Evolutionary conservation across 1,139 yeast genomes (phyloP), one percentile per base, ranked within the genome.

Genomic region (Pichia sp.): DNA sequence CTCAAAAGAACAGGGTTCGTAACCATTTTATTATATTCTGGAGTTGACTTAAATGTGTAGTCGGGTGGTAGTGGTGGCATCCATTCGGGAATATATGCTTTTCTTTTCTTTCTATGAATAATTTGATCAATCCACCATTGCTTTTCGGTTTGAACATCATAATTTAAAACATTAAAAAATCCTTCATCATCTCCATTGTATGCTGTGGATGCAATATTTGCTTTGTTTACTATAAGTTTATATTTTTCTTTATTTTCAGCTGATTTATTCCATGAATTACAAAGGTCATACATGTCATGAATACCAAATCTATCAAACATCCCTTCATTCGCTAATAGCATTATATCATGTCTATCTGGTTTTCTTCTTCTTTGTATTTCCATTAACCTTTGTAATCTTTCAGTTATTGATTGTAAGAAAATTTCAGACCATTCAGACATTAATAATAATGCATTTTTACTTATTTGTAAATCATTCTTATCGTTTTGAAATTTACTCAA

Each of bases 41-140:
- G 85, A 0, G 96, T 87, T 50, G 81, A 77, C 67, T 81, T 83
- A 65, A 85, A 91, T 0, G 98, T 91, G 67, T 90, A 95, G 62
- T 88, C 96, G 0, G 98, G 96, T 1, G 98, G 98, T 41, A 90
- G 74, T 27, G 81, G 83, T 0, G 98, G 98, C 62, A 91, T 71
- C 81, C 89, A 89, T 5, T 70, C 62, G 0, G 95, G 95, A 5
- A 87, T 76, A 59, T 82, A 80, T 2, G 66, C 63, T n/a, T 81
- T 82, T 42, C 73, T 68, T 28, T 50, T 50, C 19, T 53, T 52
- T 18, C 60, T 47, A 25, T 36, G 46, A 36, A 53, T 45, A n/a
- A 56, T 19, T 11, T 50, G 46, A 45, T 56, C 57, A 11, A 53
- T 48, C 59, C 59, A 56, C 42, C 44, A 68, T 63, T 31, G 76